Base-by-base conservation (phyloP, 1,284 basidiomycete genomes). In the Sanghuangporus sanghuang region DNA sequence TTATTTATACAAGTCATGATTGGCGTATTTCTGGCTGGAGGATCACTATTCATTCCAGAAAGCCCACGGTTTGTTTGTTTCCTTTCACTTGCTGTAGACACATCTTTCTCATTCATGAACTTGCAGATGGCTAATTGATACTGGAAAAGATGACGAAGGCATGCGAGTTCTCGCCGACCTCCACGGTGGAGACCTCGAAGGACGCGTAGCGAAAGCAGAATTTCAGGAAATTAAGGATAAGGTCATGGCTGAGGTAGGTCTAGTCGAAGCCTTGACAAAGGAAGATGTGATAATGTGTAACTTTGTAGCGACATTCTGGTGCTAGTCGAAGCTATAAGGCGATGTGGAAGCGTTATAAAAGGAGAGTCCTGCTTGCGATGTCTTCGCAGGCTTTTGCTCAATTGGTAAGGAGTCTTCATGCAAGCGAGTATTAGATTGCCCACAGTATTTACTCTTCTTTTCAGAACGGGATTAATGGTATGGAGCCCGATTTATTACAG, bases 351-450 rank as follows among this genome's bases (percentile, higher is more conserved):
- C 85, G 86, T 67, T 98, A 98, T 75, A 90, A 92, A 69, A 87
- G 89, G 49, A 85, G 96, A 56, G 95, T 98, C 6, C 75, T 98
- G 67, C 87, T 98, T 64, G 96, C 96, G 23, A 96, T 96, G 93
- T 96, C 93, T 21, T 94, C 93, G 67, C 96, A 98, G 74, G 90
- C 93, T 62, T 98, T 98, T 74, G 96, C 96, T 56, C 96, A 98
- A 75, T 78, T 98, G 69, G 92, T 93, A 68, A 69, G 86, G 79
- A 2, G 49, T 35, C 18, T 38, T 55, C 23, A 40, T 54, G 32
- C 9, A 16, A 18, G 44, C 16, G 16, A 46, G 1, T 46, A 7
- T 46, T n/a, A 46, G 6, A 1, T 1, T n/a, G 16, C 21, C 21
- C 6, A 46, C 44, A n/a, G 44, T n/a, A 16, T 4, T 46, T n/a